Evolutionary conservation across 768 basidiomycete genomes (phyloP).

Genomic region (Hygrocybe punicea): DNA sequence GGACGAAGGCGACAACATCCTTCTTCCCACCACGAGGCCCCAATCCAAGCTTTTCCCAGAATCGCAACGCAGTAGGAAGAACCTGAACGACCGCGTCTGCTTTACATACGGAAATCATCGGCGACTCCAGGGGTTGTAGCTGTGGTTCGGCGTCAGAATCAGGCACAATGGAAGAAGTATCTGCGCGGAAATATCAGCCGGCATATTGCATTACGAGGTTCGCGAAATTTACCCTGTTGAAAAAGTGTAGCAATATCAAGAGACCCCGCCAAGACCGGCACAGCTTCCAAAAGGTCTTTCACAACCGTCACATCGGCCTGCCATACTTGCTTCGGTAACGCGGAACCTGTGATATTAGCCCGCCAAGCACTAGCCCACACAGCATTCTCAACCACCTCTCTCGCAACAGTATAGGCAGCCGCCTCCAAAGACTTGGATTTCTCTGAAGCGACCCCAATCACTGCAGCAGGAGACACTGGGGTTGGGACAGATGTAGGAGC

Average conservation of each 20-base stretch:
- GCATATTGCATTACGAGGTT: neutral
- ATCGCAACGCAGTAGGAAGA: slow-evolving; percentile 65
- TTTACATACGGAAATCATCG: slow-evolving; percentile 64
- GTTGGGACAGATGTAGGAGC: slow-evolving; percentile 58
- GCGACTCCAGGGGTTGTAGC: slow-evolving; percentile 40
- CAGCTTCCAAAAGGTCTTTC: slow-evolving; percentile 39
- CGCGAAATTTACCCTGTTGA: slow-evolving; percentile 29
- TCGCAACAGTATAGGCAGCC: slow-evolving; percentile 57
- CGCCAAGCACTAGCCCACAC: slow-evolving; percentile 68
- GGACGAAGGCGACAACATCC: slow-evolving; percentile 61
- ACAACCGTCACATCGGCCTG: slow-evolving; percentile 52
- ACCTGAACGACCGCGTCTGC: slow-evolving; percentile 67
- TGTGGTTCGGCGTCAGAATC: slow-evolving; percentile 6
- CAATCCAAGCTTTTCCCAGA: slow-evolving; percentile 84
- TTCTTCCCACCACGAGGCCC: slow-evolving; percentile 68
- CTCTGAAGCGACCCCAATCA: slow-evolving; percentile 59
- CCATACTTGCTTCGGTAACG: slow-evolving; percentile 44
- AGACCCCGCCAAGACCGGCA: slow-evolving; percentile 39
- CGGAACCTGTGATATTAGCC: slow-evolving; percentile 31
- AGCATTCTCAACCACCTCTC: slow-evolving; percentile 71
- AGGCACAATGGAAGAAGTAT: neutral
- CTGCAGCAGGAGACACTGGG: slow-evolving; percentile 78
- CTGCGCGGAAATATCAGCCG: neutral
- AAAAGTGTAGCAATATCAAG: slow-evolving; percentile 47
- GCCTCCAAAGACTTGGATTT: slow-evolving; percentile 66